Evolutionary conservation across 176 grass and related monocot species (phyloP), one percentile per base, ranked within the genome.

Genomic region (Avena atlantica): DNA sequence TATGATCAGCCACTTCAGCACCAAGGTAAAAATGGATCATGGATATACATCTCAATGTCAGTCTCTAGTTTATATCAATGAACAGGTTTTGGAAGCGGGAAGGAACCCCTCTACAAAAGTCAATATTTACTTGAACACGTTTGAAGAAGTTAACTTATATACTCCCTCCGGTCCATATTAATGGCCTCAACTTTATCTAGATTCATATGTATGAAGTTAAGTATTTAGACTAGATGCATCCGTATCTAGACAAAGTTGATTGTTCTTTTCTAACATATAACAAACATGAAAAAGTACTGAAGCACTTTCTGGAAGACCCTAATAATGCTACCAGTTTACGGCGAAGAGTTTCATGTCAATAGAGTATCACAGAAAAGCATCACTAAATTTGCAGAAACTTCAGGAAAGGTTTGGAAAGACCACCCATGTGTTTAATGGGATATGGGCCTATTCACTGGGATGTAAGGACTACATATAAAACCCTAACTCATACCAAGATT

Each of bases 41-140:
- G 53, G 34, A 84, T 72, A 79, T 48, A 79, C 17, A 84, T 78
- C 29, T 83, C 62, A 40, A 63, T 77, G 69, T 23, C 59, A 76
- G 68, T 36, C 7, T 44, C 44, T 62, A 63, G 16, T 86, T 31
- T 27, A 62, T 48, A 55, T 1, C 76, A 85, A 68, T 42, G 60
- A 58, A 27, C 61, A 53, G 53, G 15, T 49, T 50, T 76, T 83
- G 42, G 50, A 71, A 71, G 5, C 5, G 40, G 73, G 9, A 83
- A 61, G 15, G 52, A 50, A 21, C 31, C 29, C 52, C 73, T 74
- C 36, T 90, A 37, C 20, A 53, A 8, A 70, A 78, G 23, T 8
- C 5, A 37, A 37, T 73, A 80, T 79, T 49, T 86, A 61, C 3
- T 62, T 55, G 15, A 42, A 78, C 4, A 76, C 14, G 17, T 3